phyloP scores from a whole-genome alignment of 306 rosid genomes.

The Acacia acuminata region DNA sequence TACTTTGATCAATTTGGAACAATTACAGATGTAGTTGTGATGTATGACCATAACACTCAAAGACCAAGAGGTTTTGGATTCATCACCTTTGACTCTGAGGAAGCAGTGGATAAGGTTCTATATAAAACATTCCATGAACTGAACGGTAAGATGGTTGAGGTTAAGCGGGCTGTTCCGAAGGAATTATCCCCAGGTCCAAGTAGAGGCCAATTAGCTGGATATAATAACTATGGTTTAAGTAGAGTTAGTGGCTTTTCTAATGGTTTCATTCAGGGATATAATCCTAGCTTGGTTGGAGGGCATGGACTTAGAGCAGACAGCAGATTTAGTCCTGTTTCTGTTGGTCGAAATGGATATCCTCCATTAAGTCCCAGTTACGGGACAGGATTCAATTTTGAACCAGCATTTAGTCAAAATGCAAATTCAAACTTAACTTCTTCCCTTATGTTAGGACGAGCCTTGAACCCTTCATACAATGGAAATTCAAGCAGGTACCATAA shows the following conservation, averaged over 20 bases:
- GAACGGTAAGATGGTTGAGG: conserved; percentile 62
- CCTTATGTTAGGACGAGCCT: conserved; percentile 35
- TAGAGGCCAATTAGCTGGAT: conserved; percentile 56
- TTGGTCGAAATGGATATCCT: conserved; percentile 51
- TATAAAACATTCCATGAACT: conserved; percentile 56
- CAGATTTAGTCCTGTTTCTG: conserved; percentile 47
- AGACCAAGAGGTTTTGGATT: conserved; percentile 64
- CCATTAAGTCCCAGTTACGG: conserved; percentile 52
- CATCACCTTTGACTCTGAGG: conserved; percentile 60
- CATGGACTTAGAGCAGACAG: conserved; percentile 48
- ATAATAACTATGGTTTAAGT: conserved; percentile 41
- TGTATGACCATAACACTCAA: conserved; percentile 63
- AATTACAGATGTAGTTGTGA: conserved; percentile 61
- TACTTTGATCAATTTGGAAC: conserved; percentile 62
- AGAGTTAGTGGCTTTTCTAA: conserved; percentile 49
- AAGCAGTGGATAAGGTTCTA: conserved; percentile 54
- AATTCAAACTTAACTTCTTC: conserved; percentile 41
- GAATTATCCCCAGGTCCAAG: conserved; percentile 50
- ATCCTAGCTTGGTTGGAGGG: conserved; percentile 47
- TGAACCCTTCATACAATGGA: conserved; percentile 43
- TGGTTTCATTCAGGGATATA: conserved; percentile 53
- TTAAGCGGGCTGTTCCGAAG: conserved; percentile 64
- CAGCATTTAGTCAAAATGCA: conserved; percentile 46
- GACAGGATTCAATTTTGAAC: conserved; percentile 48
- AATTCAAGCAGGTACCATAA: conserved; percentile 49